Evolutionary conservation across 345 rosid species (phyloP).

Genomic region (Pistacia atlantica): DNA sequence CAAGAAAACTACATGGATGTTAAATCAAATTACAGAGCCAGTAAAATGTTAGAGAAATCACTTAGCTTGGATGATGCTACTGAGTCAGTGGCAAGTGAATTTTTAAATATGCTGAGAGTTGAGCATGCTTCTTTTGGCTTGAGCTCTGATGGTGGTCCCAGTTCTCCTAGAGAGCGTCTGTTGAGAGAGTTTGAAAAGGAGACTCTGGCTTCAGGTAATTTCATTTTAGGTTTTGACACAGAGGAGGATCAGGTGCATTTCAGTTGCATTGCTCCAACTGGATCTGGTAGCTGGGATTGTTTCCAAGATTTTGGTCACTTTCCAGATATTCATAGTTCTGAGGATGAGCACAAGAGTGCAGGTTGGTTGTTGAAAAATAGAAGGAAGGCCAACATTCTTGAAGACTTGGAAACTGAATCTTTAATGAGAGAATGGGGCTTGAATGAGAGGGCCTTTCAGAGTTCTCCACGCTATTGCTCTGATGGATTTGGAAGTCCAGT

Average conservation of each 20-base stretch:
- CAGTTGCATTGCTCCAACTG: conserved; percentile 16
- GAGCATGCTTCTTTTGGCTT: conserved; percentile 41
- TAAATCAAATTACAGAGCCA: conserved; percentile 44
- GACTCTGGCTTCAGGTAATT: conserved; percentile 50
- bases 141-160: conserved; percentile 51
- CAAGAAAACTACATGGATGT: conserved; percentile 36
- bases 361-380: conserved; percentile 40
- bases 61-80: conserved; percentile 65
- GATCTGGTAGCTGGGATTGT: conserved; percentile 26
- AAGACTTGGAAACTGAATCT: conserved; percentile 73
- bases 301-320: conserved; percentile 41
- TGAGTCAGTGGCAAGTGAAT: conserved; percentile 67
- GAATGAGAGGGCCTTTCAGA: conserved; percentile 51
- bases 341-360: conserved; percentile 37
- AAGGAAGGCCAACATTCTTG: conserved; percentile 56
- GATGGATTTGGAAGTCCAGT: conserved; percentile 93
- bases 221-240: conserved; percentile 41
- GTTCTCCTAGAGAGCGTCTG: conserved; percentile 80
- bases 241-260: conserved; percentile 28
- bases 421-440: conserved; percentile 62
- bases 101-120: conserved; percentile 62
- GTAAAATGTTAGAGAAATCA: conserved; percentile 40
- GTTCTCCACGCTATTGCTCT: conserved; percentile 39
- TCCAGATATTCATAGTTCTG: conserved; percentile 34
- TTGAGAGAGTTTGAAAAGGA: conserved; percentile 79